Percentiles rank a stretch among this genome's conserved stretches.
Evolutionary conservation across 495 filamentous ascomycete genomes (phyloP).

Genomic region (Hypoxylon subgilvum): DNA sequence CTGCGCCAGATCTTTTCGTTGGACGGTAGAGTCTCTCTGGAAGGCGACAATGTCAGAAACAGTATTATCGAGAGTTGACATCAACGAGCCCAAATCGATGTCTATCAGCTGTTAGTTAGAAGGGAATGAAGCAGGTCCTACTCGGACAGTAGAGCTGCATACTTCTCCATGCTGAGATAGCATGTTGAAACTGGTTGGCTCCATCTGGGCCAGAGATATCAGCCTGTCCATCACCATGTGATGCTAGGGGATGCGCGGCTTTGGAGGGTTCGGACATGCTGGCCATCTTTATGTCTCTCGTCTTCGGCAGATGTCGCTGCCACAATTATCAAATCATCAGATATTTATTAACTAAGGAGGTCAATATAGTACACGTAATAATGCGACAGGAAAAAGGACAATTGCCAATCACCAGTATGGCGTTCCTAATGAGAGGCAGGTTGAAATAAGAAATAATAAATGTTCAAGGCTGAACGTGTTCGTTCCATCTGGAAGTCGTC

Average conservation of each 20-base stretch:
- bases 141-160: conserved; percentile 36
- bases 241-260: conserved; percentile 26
- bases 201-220: conserved; percentile 51
- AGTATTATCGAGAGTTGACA: conserved; percentile 86
- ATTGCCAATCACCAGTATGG: not conserved
- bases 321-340: conserved; percentile 39
- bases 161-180: conserved; percentile 97
- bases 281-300: conserved; percentile 22
- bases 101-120: conserved; percentile 59
- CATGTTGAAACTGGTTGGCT: conserved; percentile 91
- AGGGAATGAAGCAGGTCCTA: conserved; percentile 6
- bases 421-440: not conserved
- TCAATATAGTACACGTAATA: not conserved
- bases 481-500: conserved; percentile 22
- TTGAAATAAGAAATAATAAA: conserved; percentile 11
- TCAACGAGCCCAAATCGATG: conserved; percentile 84
- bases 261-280: conserved; percentile 26
- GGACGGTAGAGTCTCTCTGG: conserved; percentile 89
- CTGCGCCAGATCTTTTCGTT: conserved; percentile 94
- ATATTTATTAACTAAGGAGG: conserved; percentile 2
- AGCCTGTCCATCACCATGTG: conserved; percentile 26
- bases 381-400: not conserved
- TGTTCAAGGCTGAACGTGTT: conserved; percentile 37
- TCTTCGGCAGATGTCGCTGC: conserved; percentile 37
- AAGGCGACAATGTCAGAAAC: conserved; percentile 91